Percentiles rank a stretch among this genome's conserved stretches.
These are phyloP conservation scores for Sugiyamaella valdiviana DNA, from an alignment of 805 yeast species.

Conservation along the genomic window DNA sequence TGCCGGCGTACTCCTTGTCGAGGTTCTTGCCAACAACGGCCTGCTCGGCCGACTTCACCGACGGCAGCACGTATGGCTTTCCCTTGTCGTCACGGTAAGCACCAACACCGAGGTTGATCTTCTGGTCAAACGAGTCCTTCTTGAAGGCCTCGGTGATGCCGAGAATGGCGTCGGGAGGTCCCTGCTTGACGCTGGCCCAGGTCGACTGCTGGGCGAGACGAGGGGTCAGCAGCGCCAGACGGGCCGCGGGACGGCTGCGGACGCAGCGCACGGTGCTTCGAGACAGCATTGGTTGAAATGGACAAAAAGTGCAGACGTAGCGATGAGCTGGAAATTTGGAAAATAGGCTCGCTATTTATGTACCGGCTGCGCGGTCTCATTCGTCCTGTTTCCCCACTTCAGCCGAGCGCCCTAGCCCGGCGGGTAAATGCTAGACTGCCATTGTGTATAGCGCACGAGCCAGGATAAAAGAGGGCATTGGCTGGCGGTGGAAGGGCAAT, in stretches of 20 bases:
- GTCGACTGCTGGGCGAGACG: conserved; percentile 19
- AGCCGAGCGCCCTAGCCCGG: too few relatives aligned
- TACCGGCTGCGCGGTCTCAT: too few relatives aligned
- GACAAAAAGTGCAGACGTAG: too few relatives aligned
- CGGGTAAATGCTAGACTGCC: too few relatives aligned
- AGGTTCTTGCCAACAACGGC: conserved; percentile 42
- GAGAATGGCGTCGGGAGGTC: conserved; percentile 81
- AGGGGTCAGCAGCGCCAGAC: not conserved
- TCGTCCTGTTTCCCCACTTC: too few relatives aligned
- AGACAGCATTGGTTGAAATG: not conserved
- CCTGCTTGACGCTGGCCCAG: conserved; percentile 42
- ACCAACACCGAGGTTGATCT: conserved; percentile 69
- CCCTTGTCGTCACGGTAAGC: conserved; percentile 91
- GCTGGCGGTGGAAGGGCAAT: too few relatives aligned
- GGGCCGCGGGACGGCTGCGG: not conserved
- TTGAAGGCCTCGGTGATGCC: conserved; percentile 70
- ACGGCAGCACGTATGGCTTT: conserved; percentile 80
- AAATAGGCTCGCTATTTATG: too few relatives aligned
- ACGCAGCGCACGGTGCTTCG: not conserved
- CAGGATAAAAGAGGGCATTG: too few relatives aligned
- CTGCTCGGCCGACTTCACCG: conserved; percentile 61
- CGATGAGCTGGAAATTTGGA: too few relatives aligned
- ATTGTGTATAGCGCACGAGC: too few relatives aligned
- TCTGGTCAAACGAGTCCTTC: conserved; percentile 46
- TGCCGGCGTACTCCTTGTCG: conserved; percentile 83